Base-by-base conservation (phyloP, 352 stramenopile species). In the Phytophthora pini region DNA sequence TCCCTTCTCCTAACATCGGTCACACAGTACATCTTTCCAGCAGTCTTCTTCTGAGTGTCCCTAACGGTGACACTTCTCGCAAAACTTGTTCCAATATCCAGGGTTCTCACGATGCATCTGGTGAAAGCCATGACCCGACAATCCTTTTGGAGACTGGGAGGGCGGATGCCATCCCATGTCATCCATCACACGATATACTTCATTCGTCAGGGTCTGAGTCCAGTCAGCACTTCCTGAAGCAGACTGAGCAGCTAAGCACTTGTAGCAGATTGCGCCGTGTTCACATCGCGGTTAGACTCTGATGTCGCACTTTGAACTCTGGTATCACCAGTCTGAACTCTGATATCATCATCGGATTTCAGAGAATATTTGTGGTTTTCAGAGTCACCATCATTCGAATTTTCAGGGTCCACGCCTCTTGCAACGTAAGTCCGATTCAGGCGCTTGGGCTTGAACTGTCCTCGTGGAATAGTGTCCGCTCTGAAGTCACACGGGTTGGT, bases 21-120 rank as follows among this genome's bases (percentile, higher is more conserved):
- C 55, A 22, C 43, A 62, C 32, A 17, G 6, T 3, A 55, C 5
- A n/a, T 55, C 34, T 1, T 5, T 24, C 55, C 55, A 62, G 15
- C 55, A 34, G 5, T 48, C 31, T 4, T 62, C 34, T 10, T 46
- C 40, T 2, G 13, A 22, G 3, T 46, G 40, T 2, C 40, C 40
- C 3, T 2, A 46, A 4, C 20, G 12, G 1, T 11, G 12, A 20
- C n/a, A 46, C 3, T 46, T 46, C 2, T 46, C 40, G n/a, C 40
- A 46, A 4, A 46, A 46, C 13, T 12, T 11, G 20, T 46, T 46
- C 15, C 40, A 24, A 7, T 22, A 26, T 2, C 7, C 29, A 10
- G n/a, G 0, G n/a, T 24, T 24, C 4, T 46, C 40, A 27, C 40
- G 40, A 0, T 11, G 11, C 10, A 1, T 20, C 1, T 15, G 12